Evolutionary conservation across 495 filamentous ascomycete genomes (phyloP), one percentile per base, ranked within the genome.

Genomic region (Hypoxylon fragiforme): DNA sequence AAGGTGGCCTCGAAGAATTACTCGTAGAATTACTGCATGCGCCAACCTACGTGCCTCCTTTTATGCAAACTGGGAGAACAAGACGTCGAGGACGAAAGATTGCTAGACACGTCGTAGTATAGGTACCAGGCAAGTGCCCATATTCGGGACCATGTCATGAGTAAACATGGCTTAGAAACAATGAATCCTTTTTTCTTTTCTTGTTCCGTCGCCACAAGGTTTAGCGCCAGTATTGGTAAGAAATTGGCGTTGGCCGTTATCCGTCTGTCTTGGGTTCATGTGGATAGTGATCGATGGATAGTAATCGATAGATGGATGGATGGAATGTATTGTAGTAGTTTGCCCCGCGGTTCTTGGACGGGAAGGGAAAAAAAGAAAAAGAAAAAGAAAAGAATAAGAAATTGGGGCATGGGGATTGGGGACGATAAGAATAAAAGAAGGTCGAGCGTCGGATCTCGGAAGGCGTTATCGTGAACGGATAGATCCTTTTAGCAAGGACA

Each of bases 401-500:
- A 47, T 54, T 30, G 40, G 35, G 44, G 31, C 11, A 35, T 54
- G 13, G 16, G 31, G 47, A 58, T 52, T 40, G 46, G 41, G 47
- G 31, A 35, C 31, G n/a, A 35, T 35, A 9, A n/a, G 7, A 48
- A 30, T 43, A 32, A 26, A 34, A 22, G 18, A 26, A 40, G 40
- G 31, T 34, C 44, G 26, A 56, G 37, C 41, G 21, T 51, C 57
- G 57, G 57, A 61, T 61, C 57, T 61, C 57, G 57, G 57, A 30
- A 51, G 49, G 50, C 36, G 45, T 50, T 50, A 61, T 61, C 36
- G 19, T 40, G 43, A 56, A 26, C 54, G 57, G 58, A 50, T 62
- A 57, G 58, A 62, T 62, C 47, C 58, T 57, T 42, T 60, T 54
- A 31, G 34, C 44, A 22, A 50, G 36, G 26, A 50, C 56, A 60